Base-by-base conservation (phyloP, 768 basidiomycete genomes). In the Amanita fuliginea region DNA sequence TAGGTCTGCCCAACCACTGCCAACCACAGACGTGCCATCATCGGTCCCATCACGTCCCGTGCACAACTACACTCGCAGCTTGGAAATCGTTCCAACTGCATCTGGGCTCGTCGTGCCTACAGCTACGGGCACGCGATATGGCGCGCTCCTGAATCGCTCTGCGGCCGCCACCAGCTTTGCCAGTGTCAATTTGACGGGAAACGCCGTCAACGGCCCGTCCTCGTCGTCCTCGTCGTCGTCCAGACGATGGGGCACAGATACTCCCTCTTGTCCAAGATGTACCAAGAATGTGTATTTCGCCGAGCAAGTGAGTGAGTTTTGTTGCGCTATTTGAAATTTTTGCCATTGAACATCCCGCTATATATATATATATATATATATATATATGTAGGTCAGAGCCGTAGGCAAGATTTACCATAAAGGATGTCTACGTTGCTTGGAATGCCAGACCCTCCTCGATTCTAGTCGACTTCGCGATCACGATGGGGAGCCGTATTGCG, bases 381-480 rank as follows among this genome's bases (percentile, higher is more conserved):
- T n/a, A n/a, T n/a, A n/a, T n/a, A n/a, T n/a, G n/a, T 24, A 87
- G 86, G 78, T 86, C 51, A 87, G 86, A 62, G 87, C 87, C 1
- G 74, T 86, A 11, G 84, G 84, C 6, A 84, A 86, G 69, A 85
- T 81, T 13, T 91, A 72, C 64, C 88, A 91, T 55, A 87, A 86
- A 58, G 68, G 65, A 13, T 91, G 88, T 57, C 63, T 91, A 55
- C 70, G 87, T n/a, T 91, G 87, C 59, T 72, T 74, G 7, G 81
- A 81, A 55, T 91, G 87, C 57, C 74, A 69, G 48, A 78, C 80
- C 0, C 58, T 68, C 6, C 66, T 91, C n/a, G 86, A 89, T 57
- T 84, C 86, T 28, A 80, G 69, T 41, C 74, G 78, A 18, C 62
- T 91, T 49, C 75, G 83, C 22, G 87, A 90, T 61, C 83, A 83